phyloP scores from a whole-genome alignment of 179 eudicot genomes.

The Patellifolia procumbens region DNA sequence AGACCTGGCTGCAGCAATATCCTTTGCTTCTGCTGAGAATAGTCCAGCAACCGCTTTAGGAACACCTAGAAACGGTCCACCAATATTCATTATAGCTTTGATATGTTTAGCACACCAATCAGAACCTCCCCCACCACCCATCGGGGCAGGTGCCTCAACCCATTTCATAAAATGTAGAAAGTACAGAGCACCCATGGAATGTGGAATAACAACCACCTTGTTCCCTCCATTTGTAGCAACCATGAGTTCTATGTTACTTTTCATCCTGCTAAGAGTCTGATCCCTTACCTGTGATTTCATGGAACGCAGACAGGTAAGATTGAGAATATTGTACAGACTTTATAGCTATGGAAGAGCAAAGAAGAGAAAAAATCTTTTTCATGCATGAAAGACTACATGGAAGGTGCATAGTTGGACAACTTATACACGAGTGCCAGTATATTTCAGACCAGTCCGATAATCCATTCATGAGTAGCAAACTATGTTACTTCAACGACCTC shows the following conservation, averaged over 20 bases:
- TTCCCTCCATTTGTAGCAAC: conserved; percentile 90
- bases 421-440: neutral
- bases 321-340: neutral
- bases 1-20: conserved; percentile 94
- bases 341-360: neutral
- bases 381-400: neutral
- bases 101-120: conserved; percentile 91
- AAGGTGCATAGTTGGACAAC: neutral
- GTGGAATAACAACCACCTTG: conserved; percentile 91
- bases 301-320: conserved; percentile 5
- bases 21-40: conserved; percentile 94
- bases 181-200: conserved; percentile 96
- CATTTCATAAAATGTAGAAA: conserved; percentile 98
- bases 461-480: too few relatives aligned
- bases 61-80: conserved; percentile 94
- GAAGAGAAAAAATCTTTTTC: neutral
- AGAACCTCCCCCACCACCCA: conserved; percentile 98
- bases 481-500: too few relatives aligned
- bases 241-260: conserved; percentile 93
- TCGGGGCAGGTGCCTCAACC: conserved; percentile 98
- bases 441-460: neutral
- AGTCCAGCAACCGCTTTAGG: conserved; percentile 84
- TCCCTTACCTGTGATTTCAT: conserved; percentile 67
- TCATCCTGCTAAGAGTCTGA: conserved; percentile 84
- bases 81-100: conserved; percentile 92